phyloP scores from a whole-genome alignment of 306 rosid genomes.

The Astragalus glycyphyllos region DNA sequence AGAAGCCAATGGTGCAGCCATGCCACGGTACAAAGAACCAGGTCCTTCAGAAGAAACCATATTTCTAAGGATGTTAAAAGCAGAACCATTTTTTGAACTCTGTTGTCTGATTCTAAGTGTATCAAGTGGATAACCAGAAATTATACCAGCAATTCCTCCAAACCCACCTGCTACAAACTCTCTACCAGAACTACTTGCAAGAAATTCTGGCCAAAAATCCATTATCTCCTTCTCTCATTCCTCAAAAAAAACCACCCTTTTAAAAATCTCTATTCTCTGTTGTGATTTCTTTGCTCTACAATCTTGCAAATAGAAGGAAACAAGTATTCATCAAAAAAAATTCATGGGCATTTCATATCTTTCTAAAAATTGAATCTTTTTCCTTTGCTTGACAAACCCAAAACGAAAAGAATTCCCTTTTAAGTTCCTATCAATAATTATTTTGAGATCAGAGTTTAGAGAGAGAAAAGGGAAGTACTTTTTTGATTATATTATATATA shows the following conservation, averaged over 20 bases:
- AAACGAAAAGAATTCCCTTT: neutral
- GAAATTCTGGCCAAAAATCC: slow-evolving; percentile 88
- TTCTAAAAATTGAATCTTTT: neutral
- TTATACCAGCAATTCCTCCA: slow-evolving; percentile 86
- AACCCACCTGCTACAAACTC: slow-evolving; percentile 93
- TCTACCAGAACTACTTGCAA: slow-evolving; percentile 77
- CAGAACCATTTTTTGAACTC: slow-evolving; percentile 58
- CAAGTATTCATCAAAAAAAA: neutral
- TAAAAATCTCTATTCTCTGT: neutral
- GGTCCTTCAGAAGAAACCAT: slow-evolving; percentile 67
- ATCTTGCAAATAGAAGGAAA: neutral
- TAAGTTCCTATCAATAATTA: no score
- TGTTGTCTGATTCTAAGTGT: slow-evolving; percentile 76
- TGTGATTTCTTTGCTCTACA: neutral
- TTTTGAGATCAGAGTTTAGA: neutral
- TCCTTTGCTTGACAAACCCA: slow-evolving; percentile 2
- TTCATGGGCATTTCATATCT: neutral
- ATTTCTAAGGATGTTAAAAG: slow-evolving; percentile 58
- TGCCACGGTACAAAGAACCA: slow-evolving; percentile 79
- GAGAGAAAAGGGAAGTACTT: neutral
- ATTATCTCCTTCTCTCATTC: slow-evolving; percentile 50
- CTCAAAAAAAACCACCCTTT: neutral
- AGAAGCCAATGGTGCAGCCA: slow-evolving; percentile 83
- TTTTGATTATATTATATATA: no score
- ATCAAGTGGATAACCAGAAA: slow-evolving; percentile 87